Percentiles rank a stretch among this genome's conserved stretches.
Evolutionary conservation across 768 basidiomycete species (phyloP).

Genomic region (Lanmaoa rubissima): DNA sequence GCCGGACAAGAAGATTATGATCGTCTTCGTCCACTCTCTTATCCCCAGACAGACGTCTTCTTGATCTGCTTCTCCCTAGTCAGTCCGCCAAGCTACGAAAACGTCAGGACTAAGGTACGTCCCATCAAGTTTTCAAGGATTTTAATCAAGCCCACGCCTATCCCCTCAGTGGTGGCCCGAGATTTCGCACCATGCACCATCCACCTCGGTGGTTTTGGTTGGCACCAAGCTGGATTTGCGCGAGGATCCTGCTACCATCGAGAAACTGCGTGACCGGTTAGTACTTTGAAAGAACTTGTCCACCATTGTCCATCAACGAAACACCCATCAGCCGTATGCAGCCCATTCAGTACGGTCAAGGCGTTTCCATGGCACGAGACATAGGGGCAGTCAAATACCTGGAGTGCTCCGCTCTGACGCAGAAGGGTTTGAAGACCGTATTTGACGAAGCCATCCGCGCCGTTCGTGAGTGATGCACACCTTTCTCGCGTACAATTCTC

Average conservation of each 20-base stretch:
- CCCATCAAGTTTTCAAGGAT: not conserved
- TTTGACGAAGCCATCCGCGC: slow-evolving; percentile 99
- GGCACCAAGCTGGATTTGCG: slow-evolving; percentile 98
- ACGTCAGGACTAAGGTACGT: slow-evolving; percentile 93
- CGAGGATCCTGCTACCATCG: slow-evolving; percentile 89
- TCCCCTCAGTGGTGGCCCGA: slow-evolving; percentile 85
- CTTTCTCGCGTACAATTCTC: slow-evolving; percentile 4
- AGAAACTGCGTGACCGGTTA: slow-evolving; percentile 89
- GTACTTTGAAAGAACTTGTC: slow-evolving; percentile 17
- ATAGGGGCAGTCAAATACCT: slow-evolving; percentile 95
- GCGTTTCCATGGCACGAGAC: slow-evolving; percentile 87
- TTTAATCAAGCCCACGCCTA: slow-evolving; percentile 5
- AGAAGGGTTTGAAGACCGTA: slow-evolving; percentile 98
- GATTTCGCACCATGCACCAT: slow-evolving; percentile 95
- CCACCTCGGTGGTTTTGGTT: slow-evolving; percentile 89
- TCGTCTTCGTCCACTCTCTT: slow-evolving; percentile 94
- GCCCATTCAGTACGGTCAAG: slow-evolving; percentile 91
- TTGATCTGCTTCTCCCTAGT: slow-evolving; percentile 99
- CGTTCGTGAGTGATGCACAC: slow-evolving; percentile 64
- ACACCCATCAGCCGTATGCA: slow-evolving; percentile 71
- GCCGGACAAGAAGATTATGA: slow-evolving; percentile 99
- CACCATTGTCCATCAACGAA: slow-evolving; percentile 6
- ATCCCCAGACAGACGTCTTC: slow-evolving; percentile 99
- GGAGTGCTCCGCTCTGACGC: slow-evolving; percentile 94
- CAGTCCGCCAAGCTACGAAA: slow-evolving; percentile 97